Evolutionary conservation across 2,329 filamentous ascomycete genomes (phyloP).

Genomic region (Exserohilum turcica): DNA sequence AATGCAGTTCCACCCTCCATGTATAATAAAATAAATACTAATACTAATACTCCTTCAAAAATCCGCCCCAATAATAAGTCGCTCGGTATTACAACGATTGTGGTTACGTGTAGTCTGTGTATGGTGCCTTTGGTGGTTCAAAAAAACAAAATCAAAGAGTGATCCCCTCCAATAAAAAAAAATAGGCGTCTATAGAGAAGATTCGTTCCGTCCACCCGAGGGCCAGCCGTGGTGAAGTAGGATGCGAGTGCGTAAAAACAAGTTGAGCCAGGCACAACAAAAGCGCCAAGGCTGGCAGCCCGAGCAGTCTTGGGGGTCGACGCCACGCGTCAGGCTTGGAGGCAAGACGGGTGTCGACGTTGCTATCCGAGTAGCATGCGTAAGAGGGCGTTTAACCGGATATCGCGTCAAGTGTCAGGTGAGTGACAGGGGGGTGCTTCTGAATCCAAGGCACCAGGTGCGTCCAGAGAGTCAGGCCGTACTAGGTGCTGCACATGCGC

Average conservation of each 20-base stretch:
- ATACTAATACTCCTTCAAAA: no score
- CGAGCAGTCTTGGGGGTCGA: constrained; percentile 19
- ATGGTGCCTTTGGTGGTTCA: constrained; percentile 16
- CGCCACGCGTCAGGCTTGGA: constrained; percentile 14
- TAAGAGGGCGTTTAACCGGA: constrained; percentile 28
- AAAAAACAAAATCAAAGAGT: neutral
- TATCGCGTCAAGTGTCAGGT: constrained; percentile 25
- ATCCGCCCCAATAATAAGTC: constrained; percentile 17
- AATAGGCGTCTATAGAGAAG: constrained; percentile 36
- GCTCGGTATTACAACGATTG: constrained; percentile 46
- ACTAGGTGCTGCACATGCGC: constrained; percentile 29
- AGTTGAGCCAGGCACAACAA: constrained; percentile 19
- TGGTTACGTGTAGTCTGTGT: constrained; percentile 24
- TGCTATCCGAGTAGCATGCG: constrained; percentile 15
- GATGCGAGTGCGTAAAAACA: constrained; percentile 28
- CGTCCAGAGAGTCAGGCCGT: constrained; percentile 35
- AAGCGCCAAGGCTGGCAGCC: constrained; percentile 21
- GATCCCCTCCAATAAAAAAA: constrained; percentile 1
- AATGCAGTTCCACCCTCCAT: constrained; percentile 41
- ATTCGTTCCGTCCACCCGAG: constrained; percentile 43
- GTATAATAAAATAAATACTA: no score
- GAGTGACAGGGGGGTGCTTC: constrained; percentile 25
- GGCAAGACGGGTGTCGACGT: constrained; percentile 22
- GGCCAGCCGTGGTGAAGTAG: constrained; percentile 46
- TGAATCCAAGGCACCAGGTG: constrained; percentile 27